These are phyloP conservation scores for Adenanthera pavonina DNA, from an alignment of 306 rosid genomes.

Conservation along the genomic window DNA sequence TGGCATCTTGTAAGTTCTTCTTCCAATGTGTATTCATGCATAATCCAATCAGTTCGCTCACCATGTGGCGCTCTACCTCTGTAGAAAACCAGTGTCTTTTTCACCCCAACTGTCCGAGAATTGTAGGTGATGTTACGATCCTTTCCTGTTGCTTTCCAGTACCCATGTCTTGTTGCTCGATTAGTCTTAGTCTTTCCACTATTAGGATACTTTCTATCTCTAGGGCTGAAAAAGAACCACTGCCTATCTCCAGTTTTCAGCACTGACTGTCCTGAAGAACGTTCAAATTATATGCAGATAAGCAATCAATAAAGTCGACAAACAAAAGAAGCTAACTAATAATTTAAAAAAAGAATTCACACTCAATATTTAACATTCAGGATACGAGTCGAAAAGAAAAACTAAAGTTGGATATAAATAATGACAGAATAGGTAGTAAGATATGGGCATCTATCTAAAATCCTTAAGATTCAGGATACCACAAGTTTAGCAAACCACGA, in stretches of 20 bases:
- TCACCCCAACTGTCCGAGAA: slow-evolving; percentile 81
- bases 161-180: slow-evolving; percentile 84
- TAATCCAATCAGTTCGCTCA: slow-evolving; percentile 94
- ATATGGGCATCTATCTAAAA: slow-evolving; percentile 16
- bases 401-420: background rate
- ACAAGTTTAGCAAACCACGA: slow-evolving; percentile 26
- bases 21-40: slow-evolving; percentile 91
- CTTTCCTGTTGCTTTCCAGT: slow-evolving; percentile 95
- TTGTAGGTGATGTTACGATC: slow-evolving; percentile 69
- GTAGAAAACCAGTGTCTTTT: slow-evolving; percentile 86
- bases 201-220: slow-evolving; percentile 93
- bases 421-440: background rate
- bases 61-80: slow-evolving; percentile 84
- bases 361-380: background rate
- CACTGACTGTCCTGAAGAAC: slow-evolving; percentile 66
- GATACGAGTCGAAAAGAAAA: background rate
- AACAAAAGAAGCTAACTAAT: background rate
- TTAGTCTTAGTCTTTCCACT: slow-evolving; percentile 87
- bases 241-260: slow-evolving; percentile 86
- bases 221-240: slow-evolving; percentile 91
- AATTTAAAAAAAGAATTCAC: background rate
- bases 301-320: slow-evolving; percentile 1
- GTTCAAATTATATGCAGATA: slow-evolving; percentile 39
- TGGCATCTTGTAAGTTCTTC: slow-evolving; percentile 85
- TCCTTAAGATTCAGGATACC: background rate